phyloP scores from a whole-genome alignment of 306 rosid species.

The Fragaria ananassa region DNA sequence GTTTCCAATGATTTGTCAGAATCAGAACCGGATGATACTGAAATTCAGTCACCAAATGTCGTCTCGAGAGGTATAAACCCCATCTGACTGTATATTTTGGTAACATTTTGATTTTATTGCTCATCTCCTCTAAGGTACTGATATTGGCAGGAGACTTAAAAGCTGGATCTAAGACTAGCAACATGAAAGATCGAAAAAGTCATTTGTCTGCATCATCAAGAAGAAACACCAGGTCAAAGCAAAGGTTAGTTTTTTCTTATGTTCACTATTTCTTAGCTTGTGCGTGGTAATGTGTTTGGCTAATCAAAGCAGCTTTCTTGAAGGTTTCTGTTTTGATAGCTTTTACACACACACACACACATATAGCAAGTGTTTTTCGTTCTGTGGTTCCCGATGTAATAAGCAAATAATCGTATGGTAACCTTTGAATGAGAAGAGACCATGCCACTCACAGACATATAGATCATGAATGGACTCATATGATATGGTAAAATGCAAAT shows the following conservation, averaged over 20 bases:
- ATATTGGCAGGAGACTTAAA: conserved; percentile 33
- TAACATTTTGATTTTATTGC: background rate
- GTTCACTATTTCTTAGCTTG: background rate
- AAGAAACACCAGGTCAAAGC: conserved; percentile 33
- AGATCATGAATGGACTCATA: background rate
- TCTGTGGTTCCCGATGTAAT: background rate
- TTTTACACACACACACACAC: too few species aligned
- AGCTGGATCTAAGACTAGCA: conserved; percentile 44
- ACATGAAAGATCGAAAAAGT: conserved; percentile 35
- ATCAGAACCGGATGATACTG: conserved; percentile 35
- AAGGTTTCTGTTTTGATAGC: background rate
- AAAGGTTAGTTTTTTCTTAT: conserved; percentile 35
- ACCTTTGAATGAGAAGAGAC: background rate
- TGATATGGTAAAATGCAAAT: background rate
- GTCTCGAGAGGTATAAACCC: conserved; percentile 38
- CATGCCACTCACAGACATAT: background rate
- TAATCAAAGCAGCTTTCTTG: background rate
- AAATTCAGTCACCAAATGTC: conserved; percentile 47
- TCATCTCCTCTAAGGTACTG: background rate
- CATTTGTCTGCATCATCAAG: conserved; percentile 34
- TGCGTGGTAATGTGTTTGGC: background rate
- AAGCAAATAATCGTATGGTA: background rate
- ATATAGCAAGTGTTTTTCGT: background rate
- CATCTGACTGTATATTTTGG: background rate
- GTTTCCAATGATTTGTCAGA: conserved; percentile 52